Evolutionary conservation across 176 grass and related monocot genomes (phyloP).

Genomic region (Tillandsia leiboldiana): DNA sequence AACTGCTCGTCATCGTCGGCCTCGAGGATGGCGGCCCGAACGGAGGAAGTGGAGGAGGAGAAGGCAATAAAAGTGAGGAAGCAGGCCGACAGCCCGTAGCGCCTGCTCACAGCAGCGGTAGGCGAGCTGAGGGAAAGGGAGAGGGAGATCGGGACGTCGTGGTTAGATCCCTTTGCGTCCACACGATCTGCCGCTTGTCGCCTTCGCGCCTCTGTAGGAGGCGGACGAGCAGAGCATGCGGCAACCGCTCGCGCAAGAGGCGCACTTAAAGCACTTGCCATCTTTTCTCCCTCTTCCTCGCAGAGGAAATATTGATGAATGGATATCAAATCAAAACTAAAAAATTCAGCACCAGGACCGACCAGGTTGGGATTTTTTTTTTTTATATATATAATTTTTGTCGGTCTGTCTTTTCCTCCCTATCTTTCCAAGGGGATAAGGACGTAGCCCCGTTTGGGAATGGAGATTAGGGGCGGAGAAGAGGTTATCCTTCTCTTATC

Average conservation of each 20-base stretch:
- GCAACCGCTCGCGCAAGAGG: not conserved
- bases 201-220: not conserved
- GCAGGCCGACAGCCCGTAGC: slow-evolving; percentile 29
- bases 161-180: not conserved
- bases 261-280: not conserved
- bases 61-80: slow-evolving; percentile 32
- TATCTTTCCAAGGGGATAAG: too few species aligned
- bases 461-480: too few species aligned
- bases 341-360: too few species aligned
- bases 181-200: too few species aligned
- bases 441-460: too few species aligned
- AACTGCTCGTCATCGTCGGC: slow-evolving; percentile 82
- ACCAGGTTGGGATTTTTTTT: too few species aligned
- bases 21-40: slow-evolving; percentile 53
- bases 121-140: not conserved
- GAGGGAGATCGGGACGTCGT: not conserved
- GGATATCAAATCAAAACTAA: too few species aligned
- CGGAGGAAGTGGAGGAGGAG: slow-evolving; percentile 9
- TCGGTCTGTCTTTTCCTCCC: too few species aligned
- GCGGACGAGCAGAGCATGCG: not conserved
- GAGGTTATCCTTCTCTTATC: too few species aligned
- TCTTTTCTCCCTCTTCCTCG: not conserved
- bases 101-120: slow-evolving; percentile 25
- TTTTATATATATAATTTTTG: too few species aligned
- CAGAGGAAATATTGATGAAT: too few species aligned